Percentiles rank a stretch among this genome's conserved stretches.
These are phyloP conservation scores for Diaporthe australafricana DNA, from an alignment of 2,329 filamentous ascomycete genomes.

Conservation along the genomic window DNA sequence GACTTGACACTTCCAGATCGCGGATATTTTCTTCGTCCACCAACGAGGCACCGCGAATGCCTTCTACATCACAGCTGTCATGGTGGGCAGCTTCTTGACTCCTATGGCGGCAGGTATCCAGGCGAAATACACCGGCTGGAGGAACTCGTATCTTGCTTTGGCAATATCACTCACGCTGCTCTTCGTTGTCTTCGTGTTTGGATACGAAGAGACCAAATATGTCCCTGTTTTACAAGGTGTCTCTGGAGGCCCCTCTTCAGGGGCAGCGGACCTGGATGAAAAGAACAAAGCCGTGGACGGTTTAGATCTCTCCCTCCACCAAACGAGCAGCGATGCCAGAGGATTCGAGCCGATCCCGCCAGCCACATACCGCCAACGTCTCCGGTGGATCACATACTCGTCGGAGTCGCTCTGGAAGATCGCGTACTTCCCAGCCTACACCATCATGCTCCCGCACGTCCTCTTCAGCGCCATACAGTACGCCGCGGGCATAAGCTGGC, in stretches of 20 bases:
- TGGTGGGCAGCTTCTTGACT: conserved; percentile 17
- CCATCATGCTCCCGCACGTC: not conserved
- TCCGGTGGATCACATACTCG: conserved; percentile 7
- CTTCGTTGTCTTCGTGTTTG: not conserved
- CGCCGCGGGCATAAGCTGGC: conserved; percentile 1
- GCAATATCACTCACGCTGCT: not conserved
- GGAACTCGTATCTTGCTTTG: not conserved
- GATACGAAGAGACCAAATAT: conserved; percentile 8
- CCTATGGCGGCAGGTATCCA: conserved; percentile 14
- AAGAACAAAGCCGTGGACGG: not conserved
- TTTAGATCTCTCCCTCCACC: not conserved
- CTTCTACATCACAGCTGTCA: conserved; percentile 6
- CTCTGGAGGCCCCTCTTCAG: not conserved
- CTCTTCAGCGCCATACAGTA: conserved; percentile 9
- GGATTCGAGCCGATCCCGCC: not conserved
- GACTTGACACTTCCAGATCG: not conserved
- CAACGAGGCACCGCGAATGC: conserved; percentile 25
- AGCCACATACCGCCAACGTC: conserved; percentile 1
- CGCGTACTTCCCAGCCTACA: conserved; percentile 4
- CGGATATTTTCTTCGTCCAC: conserved; percentile 33
- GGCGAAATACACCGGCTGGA: conserved; percentile 10
- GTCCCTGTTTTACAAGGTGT: not conserved
- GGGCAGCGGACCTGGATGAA: not conserved
- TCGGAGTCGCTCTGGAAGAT: conserved; percentile 9
- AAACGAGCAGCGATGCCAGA: not conserved